phyloP scores from a whole-genome alignment of 345 rosid genomes.

The Melastoma malabathricum region DNA sequence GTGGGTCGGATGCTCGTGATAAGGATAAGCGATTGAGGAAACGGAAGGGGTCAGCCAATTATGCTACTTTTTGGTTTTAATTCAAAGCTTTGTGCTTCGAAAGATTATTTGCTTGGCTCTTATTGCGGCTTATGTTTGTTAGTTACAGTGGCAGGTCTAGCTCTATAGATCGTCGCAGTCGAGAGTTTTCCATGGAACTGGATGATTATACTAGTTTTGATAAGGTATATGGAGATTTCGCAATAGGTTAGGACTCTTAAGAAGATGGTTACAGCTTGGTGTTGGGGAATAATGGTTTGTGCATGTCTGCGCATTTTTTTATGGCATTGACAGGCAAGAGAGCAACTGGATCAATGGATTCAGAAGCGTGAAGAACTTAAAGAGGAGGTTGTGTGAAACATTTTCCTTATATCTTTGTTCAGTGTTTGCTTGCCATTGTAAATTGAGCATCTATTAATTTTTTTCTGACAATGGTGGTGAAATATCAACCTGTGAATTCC shows the following conservation, averaged over 20 bases:
- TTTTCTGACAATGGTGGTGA: too few relatives aligned
- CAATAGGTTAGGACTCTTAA: too few relatives aligned
- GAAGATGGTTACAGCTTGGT: too few relatives aligned
- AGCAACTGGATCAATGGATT: constrained; percentile 32
- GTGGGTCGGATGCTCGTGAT: constrained; percentile 19
- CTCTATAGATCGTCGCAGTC: constrained; percentile 21
- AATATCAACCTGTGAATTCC: too few relatives aligned
- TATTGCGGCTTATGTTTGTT: too few relatives aligned
- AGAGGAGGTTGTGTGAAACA: constrained; percentile 37
- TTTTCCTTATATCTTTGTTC: constrained; percentile 2
- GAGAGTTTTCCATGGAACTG: constrained; percentile 40
- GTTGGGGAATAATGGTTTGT: too few relatives aligned
- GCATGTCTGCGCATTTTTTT: too few relatives aligned
- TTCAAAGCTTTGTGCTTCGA: too few relatives aligned
- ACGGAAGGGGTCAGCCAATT: constrained; percentile 37
- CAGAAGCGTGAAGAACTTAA: constrained; percentile 39
- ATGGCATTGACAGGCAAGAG: constrained; percentile 35
- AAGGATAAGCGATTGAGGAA: constrained; percentile 26
- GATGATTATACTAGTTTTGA: constrained; percentile 23
- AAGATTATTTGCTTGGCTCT: neutral
- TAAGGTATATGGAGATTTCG: constrained; percentile 26
- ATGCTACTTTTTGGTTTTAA: neutral
- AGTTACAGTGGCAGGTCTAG: constrained; percentile 27
- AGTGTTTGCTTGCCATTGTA: neutral
- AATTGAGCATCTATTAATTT: neutral